Base-by-base conservation (phyloP, 2,329 filamentous ascomycete genomes). In the Curvularia eragrostidis region DNA sequence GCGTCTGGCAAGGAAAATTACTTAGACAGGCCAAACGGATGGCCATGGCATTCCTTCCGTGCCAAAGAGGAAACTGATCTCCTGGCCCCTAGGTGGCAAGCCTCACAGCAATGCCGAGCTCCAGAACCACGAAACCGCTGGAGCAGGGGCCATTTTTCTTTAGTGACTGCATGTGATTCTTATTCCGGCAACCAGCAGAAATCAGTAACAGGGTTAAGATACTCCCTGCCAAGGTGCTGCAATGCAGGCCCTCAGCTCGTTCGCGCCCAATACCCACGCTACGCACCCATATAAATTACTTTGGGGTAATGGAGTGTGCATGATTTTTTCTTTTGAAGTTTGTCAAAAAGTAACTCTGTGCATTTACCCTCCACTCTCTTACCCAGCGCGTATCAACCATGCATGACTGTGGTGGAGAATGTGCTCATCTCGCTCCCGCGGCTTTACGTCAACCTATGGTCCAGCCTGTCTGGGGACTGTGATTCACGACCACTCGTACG, bases 341-440 rank as follows among this genome's bases (percentile, higher is more conserved):
- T 34, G 32, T 34, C 12, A 13, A 34, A 34, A 34, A 34, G 32
- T 9, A 34, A 34, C 5, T n/a, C 4, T 34, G 32, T 34, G 32
- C 32, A 34, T 34, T n/a, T n/a, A 12, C n/a, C 32, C 4, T 15
- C 15, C 12, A 9, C 12, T 32, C 43, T 32, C 28, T 34, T 30
- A 30, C 13, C 21, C 15, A 46, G 21, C n/a, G 24, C 18, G 50
- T 46, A 26, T 50, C 36, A 26, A 49, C 23, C 18, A 15, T 42
- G 43, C 26, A 48, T 48, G 18, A 48, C 24, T 15, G 36, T 9
- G 36, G 54, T 57, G 54, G 53, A 48, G 54, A 18, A 26, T 5
- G 12, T 28, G 28, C 54, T 44, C 48, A 52, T 56, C 47, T 56
- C 54, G 38, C 19, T 48, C 38, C 28, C 44, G 51, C 48, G 13